phyloP scores from a whole-genome alignment of 2,329 filamentous ascomycete species.

The Trichoderma polysporum region DNA sequence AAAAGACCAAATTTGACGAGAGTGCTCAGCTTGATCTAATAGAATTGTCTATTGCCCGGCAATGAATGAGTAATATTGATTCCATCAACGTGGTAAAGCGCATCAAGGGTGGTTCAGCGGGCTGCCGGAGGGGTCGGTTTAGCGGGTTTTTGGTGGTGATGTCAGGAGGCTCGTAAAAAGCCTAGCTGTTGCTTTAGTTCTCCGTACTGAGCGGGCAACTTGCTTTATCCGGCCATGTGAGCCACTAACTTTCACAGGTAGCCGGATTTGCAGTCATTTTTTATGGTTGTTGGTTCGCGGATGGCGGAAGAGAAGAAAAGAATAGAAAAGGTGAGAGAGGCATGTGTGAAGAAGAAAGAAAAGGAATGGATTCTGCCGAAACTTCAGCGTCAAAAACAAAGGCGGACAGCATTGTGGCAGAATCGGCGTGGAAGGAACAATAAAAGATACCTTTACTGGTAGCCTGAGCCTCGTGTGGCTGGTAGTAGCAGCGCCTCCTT shows the following conservation, averaged over 20 bases:
- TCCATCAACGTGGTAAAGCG: background rate
- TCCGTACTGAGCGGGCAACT: background rate
- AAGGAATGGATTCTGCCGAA: background rate
- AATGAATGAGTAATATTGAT: background rate
- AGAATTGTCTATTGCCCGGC: background rate
- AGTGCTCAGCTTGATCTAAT: background rate
- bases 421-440: background rate
- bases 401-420: background rate
- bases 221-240: background rate
- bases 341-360: background rate
- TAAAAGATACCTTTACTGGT: background rate
- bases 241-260: background rate
- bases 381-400: background rate
- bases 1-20: background rate
- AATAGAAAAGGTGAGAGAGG: background rate
- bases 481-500: background rate
- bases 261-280: too few relatives aligned
- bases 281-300: too few relatives aligned
- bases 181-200: background rate
- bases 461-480: constrained; percentile 9
- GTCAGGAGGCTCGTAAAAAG: background rate
- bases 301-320: too few relatives aligned
- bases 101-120: background rate
- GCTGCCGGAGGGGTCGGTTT: constrained; percentile 8
- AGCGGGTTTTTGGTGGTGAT: constrained; percentile 4